Percentiles rank a stretch among this genome's conserved stretches.
Evolutionary conservation across 371 early-diverging fungal genomes (phyloP).

Genomic region (Capillidium heterosporum): DNA sequence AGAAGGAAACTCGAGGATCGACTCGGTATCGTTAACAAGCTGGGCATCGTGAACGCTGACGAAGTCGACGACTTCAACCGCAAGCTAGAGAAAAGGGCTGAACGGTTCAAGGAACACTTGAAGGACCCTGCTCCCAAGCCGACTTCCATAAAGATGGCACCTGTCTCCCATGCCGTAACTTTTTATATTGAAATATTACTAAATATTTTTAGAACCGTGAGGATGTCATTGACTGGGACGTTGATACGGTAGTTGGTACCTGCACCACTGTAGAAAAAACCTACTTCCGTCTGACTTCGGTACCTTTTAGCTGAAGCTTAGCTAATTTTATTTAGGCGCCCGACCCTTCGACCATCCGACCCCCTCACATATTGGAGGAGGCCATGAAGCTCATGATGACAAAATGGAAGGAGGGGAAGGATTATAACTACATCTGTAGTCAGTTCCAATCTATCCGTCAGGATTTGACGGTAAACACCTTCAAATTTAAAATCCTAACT

Average conservation of each 20-base stretch:
- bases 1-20: no score
- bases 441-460: constrained; percentile 91
- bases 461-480: constrained; percentile 63
- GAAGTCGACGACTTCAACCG: no score
- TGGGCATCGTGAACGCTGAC: no score
- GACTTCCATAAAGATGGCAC: no score
- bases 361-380: constrained; percentile 48
- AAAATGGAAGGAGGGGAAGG: constrained; percentile 58
- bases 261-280: constrained; percentile 61
- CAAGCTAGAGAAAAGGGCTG: no score
- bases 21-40: no score
- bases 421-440: constrained; percentile 85
- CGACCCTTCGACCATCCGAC: constrained; percentile 77
- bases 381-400: constrained; percentile 49
- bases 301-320: constrained; percentile 10
- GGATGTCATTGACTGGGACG: constrained; percentile 61
- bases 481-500: neutral
- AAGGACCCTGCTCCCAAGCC: no score
- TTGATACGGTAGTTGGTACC: constrained; percentile 76
- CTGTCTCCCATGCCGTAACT: no score
- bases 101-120: no score
- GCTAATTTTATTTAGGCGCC: constrained; percentile 43
- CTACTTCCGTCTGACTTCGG: constrained; percentile 78
- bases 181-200: no score
- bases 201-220: no score